Conservation (phyloP, 2,329 filamentous ascomycete species). For the Alternaria gaisen region DNA sequence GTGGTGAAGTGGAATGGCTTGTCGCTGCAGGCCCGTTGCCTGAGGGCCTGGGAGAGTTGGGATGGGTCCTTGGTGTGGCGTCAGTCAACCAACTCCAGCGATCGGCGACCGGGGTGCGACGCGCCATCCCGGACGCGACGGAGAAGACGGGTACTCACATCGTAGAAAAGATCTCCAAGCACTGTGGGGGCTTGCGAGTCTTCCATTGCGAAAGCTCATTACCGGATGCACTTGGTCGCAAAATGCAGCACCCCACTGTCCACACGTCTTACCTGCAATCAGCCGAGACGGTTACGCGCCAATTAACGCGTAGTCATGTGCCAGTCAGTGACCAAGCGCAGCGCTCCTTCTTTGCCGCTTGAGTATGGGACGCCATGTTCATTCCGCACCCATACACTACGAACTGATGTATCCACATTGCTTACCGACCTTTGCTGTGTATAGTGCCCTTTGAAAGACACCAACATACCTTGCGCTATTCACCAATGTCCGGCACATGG, state of each 20-base stretch:
- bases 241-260: constrained; percentile 26
- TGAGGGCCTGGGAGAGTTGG: constrained; percentile 48
- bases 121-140: constrained; percentile 21
- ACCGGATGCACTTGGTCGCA: constrained; percentile 11
- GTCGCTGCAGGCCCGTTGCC: constrained; percentile 44
- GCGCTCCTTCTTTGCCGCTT: constrained; percentile 3
- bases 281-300: constrained; percentile 24
- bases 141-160: constrained; percentile 44
- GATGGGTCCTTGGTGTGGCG: constrained; percentile 46
- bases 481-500: too few relatives aligned
- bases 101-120: constrained; percentile 41
- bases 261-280: constrained; percentile 11
- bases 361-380: background rate
- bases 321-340: background rate
- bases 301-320: constrained; percentile 33
- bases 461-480: background rate
- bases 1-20: constrained; percentile 35
- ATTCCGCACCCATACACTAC: background rate
- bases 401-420: background rate
- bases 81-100: constrained; percentile 26
- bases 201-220: constrained; percentile 35
- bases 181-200: constrained; percentile 41
- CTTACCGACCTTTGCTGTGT: background rate
- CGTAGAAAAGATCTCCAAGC: constrained; percentile 42
- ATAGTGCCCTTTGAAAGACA: background rate